A percentile compares a stretch with the other conserved stretches of the same genome.
Conservation (phyloP, 108 stramenopile genomes). For the Fragilaria crotonensis region DNA sequence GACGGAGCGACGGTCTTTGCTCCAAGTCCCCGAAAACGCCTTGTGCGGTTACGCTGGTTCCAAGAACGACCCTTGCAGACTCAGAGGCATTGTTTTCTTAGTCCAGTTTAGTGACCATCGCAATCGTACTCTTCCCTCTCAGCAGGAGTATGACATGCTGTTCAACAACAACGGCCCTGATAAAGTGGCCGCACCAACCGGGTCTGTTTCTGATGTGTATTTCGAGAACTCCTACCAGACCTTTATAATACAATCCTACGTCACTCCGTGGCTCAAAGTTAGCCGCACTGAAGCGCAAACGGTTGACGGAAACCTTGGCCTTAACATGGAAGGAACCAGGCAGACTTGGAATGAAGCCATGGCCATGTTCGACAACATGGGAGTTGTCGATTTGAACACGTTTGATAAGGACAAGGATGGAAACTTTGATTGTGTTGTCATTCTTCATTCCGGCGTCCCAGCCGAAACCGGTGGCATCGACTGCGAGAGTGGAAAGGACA, state of each 20-base stretch:
- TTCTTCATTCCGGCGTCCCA: conserved; percentile 52
- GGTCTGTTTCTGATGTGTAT: conserved; percentile 20
- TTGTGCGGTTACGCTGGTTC: not conserved
- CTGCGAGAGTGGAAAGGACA: conserved; percentile 30
- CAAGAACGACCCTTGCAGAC: not conserved
- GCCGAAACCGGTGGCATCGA: conserved; percentile 47
- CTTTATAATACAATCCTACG: conserved; percentile 18
- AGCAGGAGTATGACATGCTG: conserved; percentile 15
- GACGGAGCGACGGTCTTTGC: not conserved
- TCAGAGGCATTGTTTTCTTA: conserved; percentile 11
- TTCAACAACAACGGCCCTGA: conserved; percentile 24
- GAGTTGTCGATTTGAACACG: not conserved
- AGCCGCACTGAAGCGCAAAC: conserved; percentile 14
- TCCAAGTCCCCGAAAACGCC: not conserved
- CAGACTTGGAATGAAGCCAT: conserved; percentile 13
- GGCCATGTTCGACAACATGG: conserved; percentile 15
- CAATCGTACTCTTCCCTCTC: conserved; percentile 11
- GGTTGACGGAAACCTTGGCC: conserved; percentile 20
- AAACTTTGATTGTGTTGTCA: conserved; percentile 36
- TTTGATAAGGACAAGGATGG: conserved; percentile 27
- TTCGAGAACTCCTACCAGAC: conserved; percentile 24
- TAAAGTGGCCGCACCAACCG: conserved; percentile 19
- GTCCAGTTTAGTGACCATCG: conserved; percentile 18
- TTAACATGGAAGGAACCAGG: conserved; percentile 1
- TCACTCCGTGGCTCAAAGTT: conserved; percentile 16